phyloP scores from a whole-genome alignment of 228 moss, liverwort and hornwort species.

The Sphagnum magellanicum region DNA sequence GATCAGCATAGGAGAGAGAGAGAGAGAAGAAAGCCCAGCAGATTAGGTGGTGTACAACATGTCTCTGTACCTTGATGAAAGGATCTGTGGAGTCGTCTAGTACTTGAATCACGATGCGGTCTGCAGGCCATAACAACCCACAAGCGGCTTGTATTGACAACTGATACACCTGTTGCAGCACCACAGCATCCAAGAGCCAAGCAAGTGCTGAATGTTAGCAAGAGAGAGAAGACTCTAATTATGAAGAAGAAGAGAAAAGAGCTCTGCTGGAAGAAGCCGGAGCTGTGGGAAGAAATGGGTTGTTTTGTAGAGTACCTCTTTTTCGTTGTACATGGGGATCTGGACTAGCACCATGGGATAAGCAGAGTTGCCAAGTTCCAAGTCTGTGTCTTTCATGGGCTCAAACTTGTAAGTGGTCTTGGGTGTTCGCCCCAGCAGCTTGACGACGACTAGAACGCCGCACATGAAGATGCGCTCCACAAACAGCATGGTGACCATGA shows the following conservation, averaged over 20 bases:
- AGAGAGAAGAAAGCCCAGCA: no score
- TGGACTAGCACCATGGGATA: conserved; percentile 65
- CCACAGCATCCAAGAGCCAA: no score
- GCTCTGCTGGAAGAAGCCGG: no score
- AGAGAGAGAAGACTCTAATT: no score
- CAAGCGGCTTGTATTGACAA: conserved; percentile 46
- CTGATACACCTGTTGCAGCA: conserved; percentile 20
- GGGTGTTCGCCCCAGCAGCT: conserved; percentile 43
- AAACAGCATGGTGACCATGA: conserved; percentile 95
- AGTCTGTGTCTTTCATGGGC: conserved; percentile 48
- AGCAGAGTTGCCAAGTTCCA: conserved; percentile 35
- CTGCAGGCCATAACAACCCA: conserved; percentile 29
- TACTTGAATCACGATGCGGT: conserved; percentile 46
- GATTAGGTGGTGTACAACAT: no score
- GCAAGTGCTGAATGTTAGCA: no score
- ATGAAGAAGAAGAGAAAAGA: no score
- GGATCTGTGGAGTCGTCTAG: conserved; percentile 48
- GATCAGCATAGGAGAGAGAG: no score
- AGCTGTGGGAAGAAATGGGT: no score
- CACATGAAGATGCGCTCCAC: conserved; percentile 90
- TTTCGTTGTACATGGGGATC: conserved; percentile 68
- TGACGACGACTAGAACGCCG: conserved; percentile 56
- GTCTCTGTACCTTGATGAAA: conserved; percentile 8
- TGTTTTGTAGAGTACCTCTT: conserved; percentile 25
- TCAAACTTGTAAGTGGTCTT: conserved; percentile 54